A percentile compares a stretch with the other conserved stretches of the same genome.
Evolutionary conservation across 1,284 basidiomycete genomes (phyloP).

Genomic region (Cutaneotrichosporon cavernicola): DNA sequence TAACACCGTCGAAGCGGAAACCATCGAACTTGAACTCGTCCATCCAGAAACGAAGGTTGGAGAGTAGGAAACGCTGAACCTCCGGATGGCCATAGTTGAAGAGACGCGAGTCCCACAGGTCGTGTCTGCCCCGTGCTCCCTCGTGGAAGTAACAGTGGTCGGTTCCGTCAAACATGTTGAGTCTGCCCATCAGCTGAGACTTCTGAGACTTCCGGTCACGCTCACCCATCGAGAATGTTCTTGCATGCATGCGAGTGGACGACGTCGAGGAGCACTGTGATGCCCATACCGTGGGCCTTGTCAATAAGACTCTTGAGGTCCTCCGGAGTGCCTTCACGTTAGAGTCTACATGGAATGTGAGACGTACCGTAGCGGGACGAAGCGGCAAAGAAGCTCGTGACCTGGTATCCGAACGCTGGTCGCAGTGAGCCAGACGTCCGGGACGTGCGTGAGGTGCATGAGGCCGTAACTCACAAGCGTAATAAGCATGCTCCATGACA

Average conservation of each 20-base stretch:
- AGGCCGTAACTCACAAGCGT: slow-evolving; percentile 71
- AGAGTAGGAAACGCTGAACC: slow-evolving; percentile 88
- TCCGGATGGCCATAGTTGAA: slow-evolving; percentile 97
- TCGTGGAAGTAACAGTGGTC: slow-evolving; percentile 98
- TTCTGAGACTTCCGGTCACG: background rate
- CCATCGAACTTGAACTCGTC: slow-evolving; percentile 95
- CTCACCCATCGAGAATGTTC: slow-evolving; percentile 80
- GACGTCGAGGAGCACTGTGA: slow-evolving; percentile 91
- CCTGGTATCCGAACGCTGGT: slow-evolving; percentile 92
- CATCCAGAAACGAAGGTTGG: slow-evolving; percentile 92
- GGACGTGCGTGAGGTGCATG: background rate
- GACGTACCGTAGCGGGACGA: slow-evolving; percentile 76
- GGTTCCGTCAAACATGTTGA: slow-evolving; percentile 93
- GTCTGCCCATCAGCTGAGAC: slow-evolving; percentile 50
- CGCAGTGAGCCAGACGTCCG: slow-evolving; percentile 19
- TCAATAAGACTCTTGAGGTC: slow-evolving; percentile 94
- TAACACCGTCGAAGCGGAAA: slow-evolving; percentile 97
- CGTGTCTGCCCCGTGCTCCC: slow-evolving; percentile 83
- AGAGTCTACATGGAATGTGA: background rate
- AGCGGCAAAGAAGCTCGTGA: slow-evolving; percentile 96
- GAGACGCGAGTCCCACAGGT: slow-evolving; percentile 89
- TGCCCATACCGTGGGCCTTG: slow-evolving; percentile 86
- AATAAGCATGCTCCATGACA: slow-evolving; percentile 97
- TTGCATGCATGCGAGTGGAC: slow-evolving; percentile 99
- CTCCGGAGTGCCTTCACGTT: slow-evolving; percentile 68